phyloP scores from a whole-genome alignment of 371 early-diverging fungal species.

The Funneliformis caledonium region DNA sequence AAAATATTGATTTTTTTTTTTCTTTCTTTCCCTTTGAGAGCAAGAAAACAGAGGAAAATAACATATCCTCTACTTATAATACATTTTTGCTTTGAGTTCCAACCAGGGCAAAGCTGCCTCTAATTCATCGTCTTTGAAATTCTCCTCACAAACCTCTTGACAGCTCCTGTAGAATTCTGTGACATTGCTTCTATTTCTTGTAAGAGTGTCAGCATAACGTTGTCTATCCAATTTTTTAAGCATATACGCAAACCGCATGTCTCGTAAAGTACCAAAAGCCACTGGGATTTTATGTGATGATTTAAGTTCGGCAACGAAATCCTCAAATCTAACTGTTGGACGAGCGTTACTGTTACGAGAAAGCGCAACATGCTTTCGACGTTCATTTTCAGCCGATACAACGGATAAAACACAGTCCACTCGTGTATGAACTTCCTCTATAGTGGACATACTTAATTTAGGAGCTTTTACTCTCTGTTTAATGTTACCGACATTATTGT shows the following conservation, averaged over 20 bases:
- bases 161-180: slow-evolving; percentile 39
- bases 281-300: slow-evolving; percentile 32
- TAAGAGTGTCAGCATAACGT: slow-evolving; percentile 11
- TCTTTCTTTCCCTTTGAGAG: background rate
- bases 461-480: slow-evolving; percentile 41
- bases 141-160: slow-evolving; percentile 40
- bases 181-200: slow-evolving; percentile 30
- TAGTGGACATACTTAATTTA: slow-evolving; percentile 40
- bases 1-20: background rate
- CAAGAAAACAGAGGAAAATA: background rate
- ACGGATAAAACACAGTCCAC: slow-evolving; percentile 33
- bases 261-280: slow-evolving; percentile 40
- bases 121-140: slow-evolving; percentile 34
- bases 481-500: slow-evolving; percentile 4
- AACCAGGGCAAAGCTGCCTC: slow-evolving; percentile 40
- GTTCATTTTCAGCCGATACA: slow-evolving; percentile 30
- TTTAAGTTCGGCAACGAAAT: slow-evolving; percentile 40
- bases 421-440: slow-evolving; percentile 39
- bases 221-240: slow-evolving; percentile 30
- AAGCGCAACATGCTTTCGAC: slow-evolving; percentile 26
- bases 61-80: slow-evolving; percentile 36
- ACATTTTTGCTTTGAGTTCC: slow-evolving; percentile 39
- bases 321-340: slow-evolving; percentile 39
- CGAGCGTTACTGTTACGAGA: background rate
- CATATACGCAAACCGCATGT: slow-evolving; percentile 40